Evolutionary conservation across 2,329 filamentous ascomycete genomes (phyloP).

Genomic region (Fusarium nanum): DNA sequence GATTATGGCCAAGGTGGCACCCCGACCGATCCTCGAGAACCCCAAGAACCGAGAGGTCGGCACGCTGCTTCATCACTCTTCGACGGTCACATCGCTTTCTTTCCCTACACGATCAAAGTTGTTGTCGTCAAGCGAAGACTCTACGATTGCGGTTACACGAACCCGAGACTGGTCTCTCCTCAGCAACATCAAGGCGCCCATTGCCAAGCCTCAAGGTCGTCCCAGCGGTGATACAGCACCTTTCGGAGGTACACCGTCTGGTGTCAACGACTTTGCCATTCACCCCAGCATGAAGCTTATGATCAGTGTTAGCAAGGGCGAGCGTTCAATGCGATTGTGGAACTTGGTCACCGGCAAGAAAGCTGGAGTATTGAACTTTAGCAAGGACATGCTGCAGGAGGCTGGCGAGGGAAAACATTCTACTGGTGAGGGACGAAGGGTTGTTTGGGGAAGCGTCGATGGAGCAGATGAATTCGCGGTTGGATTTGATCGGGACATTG

Average conservation of each 20-base stretch:
- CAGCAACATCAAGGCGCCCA: slow-evolving; percentile 88
- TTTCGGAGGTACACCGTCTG: slow-evolving; percentile 82
- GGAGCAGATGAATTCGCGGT: slow-evolving; percentile 87
- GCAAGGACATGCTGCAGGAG: slow-evolving; percentile 75
- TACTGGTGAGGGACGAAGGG: slow-evolving; percentile 83
- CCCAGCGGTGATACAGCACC: slow-evolving; percentile 92
- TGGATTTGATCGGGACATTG: slow-evolving; percentile 84
- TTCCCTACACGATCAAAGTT: slow-evolving; percentile 92
- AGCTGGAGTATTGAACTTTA: slow-evolving; percentile 90
- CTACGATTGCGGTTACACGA: slow-evolving; percentile 86
- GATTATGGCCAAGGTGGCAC: slow-evolving; percentile 73
- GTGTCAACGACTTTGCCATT: slow-evolving; percentile 93
- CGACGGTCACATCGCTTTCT: slow-evolving; percentile 80
- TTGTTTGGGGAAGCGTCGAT: slow-evolving; percentile 80
- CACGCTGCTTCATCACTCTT: slow-evolving; percentile 85
- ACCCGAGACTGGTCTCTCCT: slow-evolving; percentile 91
- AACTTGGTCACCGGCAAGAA: slow-evolving; percentile 97
- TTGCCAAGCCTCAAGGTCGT: slow-evolving; percentile 81
- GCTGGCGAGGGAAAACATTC: slow-evolving; percentile 81
- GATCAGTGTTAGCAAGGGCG: slow-evolving; percentile 90
- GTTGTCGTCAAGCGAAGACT: slow-evolving; percentile 89
- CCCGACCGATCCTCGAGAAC: slow-evolving; percentile 83
- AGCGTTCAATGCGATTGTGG: slow-evolving; percentile 93
- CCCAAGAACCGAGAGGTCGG: slow-evolving; percentile 89
- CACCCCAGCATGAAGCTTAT: slow-evolving; percentile 97